phyloP scores from a whole-genome alignment of 2,329 filamentous ascomycete genomes.

The Dactylella cylindrospora region DNA sequence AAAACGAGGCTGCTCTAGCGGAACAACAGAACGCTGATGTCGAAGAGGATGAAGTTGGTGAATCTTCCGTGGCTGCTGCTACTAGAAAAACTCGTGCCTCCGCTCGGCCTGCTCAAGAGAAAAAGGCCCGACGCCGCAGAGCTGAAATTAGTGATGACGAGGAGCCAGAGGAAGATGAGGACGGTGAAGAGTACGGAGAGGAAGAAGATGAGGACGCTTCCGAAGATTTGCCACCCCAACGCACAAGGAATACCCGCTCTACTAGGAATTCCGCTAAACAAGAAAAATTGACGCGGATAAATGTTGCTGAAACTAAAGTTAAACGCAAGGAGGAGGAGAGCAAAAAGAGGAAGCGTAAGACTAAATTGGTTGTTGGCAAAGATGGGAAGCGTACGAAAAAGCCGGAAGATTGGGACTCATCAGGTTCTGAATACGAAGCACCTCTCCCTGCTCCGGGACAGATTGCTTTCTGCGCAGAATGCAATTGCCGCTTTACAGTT shows the following conservation, averaged over 20 bases:
- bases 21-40: conserved; percentile 5
- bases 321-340: conserved; percentile 26
- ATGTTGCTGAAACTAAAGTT: conserved; percentile 26
- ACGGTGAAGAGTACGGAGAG: conserved; percentile 5
- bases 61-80: conserved; percentile 29
- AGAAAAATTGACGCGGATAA: too few relatives aligned
- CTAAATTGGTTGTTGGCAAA: too few relatives aligned
- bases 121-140: neutral
- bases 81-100: conserved; percentile 4
- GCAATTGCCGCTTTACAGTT: conserved; percentile 48
- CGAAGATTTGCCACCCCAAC: too few relatives aligned
- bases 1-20: conserved; percentile 16
- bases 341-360: conserved; percentile 11
- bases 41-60: conserved; percentile 11
- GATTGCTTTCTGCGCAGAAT: conserved; percentile 48
- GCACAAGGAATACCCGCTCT: too few relatives aligned
- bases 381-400: neutral
- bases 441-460: conserved; percentile 44
- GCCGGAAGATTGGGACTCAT: neutral
- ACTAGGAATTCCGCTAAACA: too few relatives aligned
- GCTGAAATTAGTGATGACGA: conserved; percentile 2
- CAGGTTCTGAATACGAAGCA: conserved; percentile 6
- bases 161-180: conserved; percentile 16
- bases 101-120: neutral
- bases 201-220: neutral